These are phyloP conservation scores for Kwoniella sp. DNA, from an alignment of 768 basidiomycete species.

Conservation along the genomic window DNA sequence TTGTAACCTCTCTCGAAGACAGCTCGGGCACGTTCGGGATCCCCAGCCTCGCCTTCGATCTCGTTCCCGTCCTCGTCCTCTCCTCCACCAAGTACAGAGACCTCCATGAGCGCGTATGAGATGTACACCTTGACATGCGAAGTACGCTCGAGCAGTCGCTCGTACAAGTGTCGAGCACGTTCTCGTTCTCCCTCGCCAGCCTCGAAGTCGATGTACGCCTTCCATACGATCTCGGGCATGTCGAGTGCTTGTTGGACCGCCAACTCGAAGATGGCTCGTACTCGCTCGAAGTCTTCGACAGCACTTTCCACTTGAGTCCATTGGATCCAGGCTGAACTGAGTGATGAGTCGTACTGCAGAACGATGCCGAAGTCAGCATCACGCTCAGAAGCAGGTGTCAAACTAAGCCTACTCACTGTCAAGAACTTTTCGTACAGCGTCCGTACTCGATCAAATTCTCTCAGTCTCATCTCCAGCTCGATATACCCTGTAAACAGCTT, in stretches of 20 bases:
- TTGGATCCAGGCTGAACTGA: conserved; percentile 93
- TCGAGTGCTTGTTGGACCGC: conserved; percentile 83
- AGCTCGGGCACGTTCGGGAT: conserved; percentile 68
- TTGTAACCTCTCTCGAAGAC: conserved; percentile 87
- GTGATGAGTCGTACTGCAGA: conserved; percentile 80
- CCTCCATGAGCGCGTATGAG: conserved; percentile 90
- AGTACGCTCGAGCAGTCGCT: conserved; percentile 78
- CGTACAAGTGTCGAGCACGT: conserved; percentile 79
- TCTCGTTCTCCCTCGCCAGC: conserved; percentile 89
- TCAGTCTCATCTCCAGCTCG: conserved; percentile 60
- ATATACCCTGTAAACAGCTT: conserved; percentile 78
- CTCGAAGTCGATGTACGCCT: conserved; percentile 94
- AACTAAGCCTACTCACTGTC: conserved; percentile 63
- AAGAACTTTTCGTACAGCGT: conserved; percentile 91
- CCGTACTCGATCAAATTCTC: conserved; percentile 93
- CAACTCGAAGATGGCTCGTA: conserved; percentile 91
- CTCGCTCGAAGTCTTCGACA: conserved; percentile 81
- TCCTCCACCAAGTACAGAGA: conserved; percentile 61
- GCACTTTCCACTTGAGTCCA: conserved; percentile 88
- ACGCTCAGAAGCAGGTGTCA: background rate
- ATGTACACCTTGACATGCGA: conserved; percentile 94
- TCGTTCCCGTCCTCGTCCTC: conserved; percentile 57
- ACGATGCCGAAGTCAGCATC: background rate
- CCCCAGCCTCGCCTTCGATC: conserved; percentile 69
- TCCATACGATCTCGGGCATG: conserved; percentile 76